A percentile compares a stretch with the other conserved stretches of the same genome.
Conservation (phyloP, 345 rosid genomes). For the Reutealis trisperma region DNA sequence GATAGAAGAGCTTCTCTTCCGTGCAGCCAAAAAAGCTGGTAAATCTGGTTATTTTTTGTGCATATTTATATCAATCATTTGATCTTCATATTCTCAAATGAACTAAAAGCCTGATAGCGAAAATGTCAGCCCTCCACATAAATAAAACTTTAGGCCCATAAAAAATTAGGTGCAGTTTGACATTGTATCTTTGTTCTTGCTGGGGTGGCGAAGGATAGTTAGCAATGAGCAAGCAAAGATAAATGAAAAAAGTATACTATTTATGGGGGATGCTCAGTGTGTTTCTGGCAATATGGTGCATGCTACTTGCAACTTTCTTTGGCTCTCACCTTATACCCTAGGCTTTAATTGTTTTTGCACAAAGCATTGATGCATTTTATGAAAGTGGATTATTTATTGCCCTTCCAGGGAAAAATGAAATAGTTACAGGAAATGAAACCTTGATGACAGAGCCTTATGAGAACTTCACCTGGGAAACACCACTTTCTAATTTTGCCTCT, state of each 20-base stretch:
- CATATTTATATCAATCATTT: constrained; percentile 15
- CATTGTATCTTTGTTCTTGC: not conserved
- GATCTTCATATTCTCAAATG: not conserved
- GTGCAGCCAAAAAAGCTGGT: constrained; percentile 99
- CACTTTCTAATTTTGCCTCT: not conserved
- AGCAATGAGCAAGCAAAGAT: not conserved
- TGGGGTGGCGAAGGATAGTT: not conserved
- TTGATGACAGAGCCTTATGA: too few species aligned
- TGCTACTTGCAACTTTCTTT: not conserved
- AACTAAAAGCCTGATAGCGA: not conserved
- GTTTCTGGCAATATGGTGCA: not conserved
- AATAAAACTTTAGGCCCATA: not conserved
- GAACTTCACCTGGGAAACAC: too few species aligned
- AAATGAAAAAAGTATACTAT: not conserved
- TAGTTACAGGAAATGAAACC: too few species aligned
- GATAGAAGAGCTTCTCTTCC: constrained; percentile 85
- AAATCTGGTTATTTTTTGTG: constrained; percentile 19
- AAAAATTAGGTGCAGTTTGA: not conserved
- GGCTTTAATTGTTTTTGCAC: not conserved
- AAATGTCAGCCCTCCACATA: not conserved
- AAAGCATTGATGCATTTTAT: not conserved
- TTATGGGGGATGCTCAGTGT: not conserved
- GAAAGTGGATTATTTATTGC: not conserved
- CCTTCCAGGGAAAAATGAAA: not conserved
- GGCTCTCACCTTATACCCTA: not conserved